phyloP scores from a whole-genome alignment of 257 asterid genomes.

The Marsdenia floribunda region DNA sequence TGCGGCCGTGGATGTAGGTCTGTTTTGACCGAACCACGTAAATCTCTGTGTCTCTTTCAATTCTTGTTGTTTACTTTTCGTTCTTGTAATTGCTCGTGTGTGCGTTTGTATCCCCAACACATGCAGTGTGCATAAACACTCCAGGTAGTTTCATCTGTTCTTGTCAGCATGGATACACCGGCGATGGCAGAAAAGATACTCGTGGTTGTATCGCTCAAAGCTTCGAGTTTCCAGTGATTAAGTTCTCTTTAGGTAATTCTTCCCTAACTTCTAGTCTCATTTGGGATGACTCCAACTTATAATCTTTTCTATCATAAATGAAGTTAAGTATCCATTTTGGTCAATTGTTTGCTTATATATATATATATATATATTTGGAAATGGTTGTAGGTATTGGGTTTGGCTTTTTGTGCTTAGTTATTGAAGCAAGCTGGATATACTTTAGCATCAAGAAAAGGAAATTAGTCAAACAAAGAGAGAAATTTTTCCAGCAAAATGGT shows the following conservation, averaged over 20 bases:
- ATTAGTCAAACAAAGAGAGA: constrained; percentile 23
- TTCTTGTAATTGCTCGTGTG: too few relatives aligned
- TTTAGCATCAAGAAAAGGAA: constrained; percentile 22
- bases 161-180: constrained; percentile 42
- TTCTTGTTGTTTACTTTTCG: too few relatives aligned
- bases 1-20: too few relatives aligned
- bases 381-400: constrained; percentile 18
- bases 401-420: constrained; percentile 20
- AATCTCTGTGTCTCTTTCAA: too few relatives aligned
- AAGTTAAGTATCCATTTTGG: too few relatives aligned
- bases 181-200: constrained; percentile 39
- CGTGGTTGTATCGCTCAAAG: constrained; percentile 38
- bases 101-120: too few relatives aligned
- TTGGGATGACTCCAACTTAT: too few relatives aligned
- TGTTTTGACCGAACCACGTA: too few relatives aligned
- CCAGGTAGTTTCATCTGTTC: constrained; percentile 38
- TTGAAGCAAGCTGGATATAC: constrained; percentile 26
- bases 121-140: constrained; percentile 39
- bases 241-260: constrained; percentile 43
- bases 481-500: constrained; percentile 52
- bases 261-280: not conserved
- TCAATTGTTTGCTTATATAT: too few relatives aligned
- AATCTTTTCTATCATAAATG: too few relatives aligned
- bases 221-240: constrained; percentile 38
- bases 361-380: too few relatives aligned